Evolutionary conservation across 2,329 filamentous ascomycete species (phyloP).

Genomic region (Geosmithia morbida): DNA sequence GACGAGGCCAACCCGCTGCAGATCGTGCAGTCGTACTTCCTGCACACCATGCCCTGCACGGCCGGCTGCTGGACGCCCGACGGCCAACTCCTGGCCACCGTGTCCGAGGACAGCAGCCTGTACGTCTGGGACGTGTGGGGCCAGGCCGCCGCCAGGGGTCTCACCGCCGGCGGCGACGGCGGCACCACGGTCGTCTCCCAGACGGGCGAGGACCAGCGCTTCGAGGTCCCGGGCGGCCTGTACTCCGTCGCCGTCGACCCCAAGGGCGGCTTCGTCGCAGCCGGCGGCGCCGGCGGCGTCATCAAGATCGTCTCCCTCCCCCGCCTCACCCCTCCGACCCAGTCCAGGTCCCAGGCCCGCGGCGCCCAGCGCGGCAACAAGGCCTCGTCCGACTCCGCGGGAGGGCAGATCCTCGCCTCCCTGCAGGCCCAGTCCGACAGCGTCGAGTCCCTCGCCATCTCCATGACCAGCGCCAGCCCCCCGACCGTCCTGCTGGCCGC

Average conservation of each 20-base stretch:
- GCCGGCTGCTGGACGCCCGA: slow-evolving; percentile 86
- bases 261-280: slow-evolving; percentile 63
- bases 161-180: slow-evolving; percentile 34
- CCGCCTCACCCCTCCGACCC: slow-evolving; percentile 26
- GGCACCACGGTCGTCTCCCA: slow-evolving; percentile 59
- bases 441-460: slow-evolving; percentile 63
- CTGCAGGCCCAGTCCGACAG: slow-evolving; percentile 63
- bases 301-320: slow-evolving; percentile 80
- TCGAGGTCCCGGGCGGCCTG: slow-evolving; percentile 74
- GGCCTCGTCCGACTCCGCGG: slow-evolving; percentile 22
- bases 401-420: slow-evolving; percentile 59
- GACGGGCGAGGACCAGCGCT: slow-evolving; percentile 73
- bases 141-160: slow-evolving; percentile 45
- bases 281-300: slow-evolving; percentile 75
- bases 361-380: slow-evolving; percentile 11
- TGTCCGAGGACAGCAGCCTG: slow-evolving; percentile 76
- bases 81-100: slow-evolving; percentile 72
- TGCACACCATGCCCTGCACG: slow-evolving; percentile 75
- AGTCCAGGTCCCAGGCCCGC: slow-evolving; percentile 8
- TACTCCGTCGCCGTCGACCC: slow-evolving; percentile 80
- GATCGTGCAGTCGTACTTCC: slow-evolving; percentile 84
- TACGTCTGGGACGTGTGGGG: slow-evolving; percentile 92
- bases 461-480: slow-evolving; percentile 18
- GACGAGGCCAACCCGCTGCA: slow-evolving; percentile 48
- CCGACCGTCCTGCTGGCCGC: slow-evolving; percentile 45